Evolutionary conservation across 192 early-diverging fungal genomes (phyloP).

Genomic region (Rhizophagus sp.): DNA sequence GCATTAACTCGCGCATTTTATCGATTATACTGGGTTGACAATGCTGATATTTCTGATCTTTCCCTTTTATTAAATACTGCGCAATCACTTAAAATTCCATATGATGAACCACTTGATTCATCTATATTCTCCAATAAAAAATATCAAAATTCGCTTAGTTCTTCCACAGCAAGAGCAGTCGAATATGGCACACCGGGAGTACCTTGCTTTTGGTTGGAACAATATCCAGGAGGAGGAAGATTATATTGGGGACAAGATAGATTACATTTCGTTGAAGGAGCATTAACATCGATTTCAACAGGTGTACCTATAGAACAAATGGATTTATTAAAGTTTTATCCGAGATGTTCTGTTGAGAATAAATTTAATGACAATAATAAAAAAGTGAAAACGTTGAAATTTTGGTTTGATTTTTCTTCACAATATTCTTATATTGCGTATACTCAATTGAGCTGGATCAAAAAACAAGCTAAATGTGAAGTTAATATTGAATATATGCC

Average conservation of each 20-base stretch:
- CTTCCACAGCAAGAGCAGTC: not conserved
- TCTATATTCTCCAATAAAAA: constrained; percentile 19
- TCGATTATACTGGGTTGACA: no score
- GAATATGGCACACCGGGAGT: constrained; percentile 31
- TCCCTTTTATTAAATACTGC: constrained; percentile 9
- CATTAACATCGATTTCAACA: not conserved
- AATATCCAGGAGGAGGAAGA: not conserved
- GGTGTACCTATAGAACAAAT: constrained; percentile 21
- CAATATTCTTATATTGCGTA: constrained; percentile 31
- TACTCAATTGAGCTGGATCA: constrained; percentile 27
- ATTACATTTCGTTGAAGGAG: constrained; percentile 31
- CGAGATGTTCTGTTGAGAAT: not conserved
- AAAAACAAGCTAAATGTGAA: constrained; percentile 9
- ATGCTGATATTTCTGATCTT: not conserved
- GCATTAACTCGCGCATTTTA: no score
- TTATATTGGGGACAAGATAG: constrained; percentile 36
- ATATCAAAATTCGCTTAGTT: constrained; percentile 25
- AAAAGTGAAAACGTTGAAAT: constrained; percentile 2
- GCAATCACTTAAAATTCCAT: constrained; percentile 24
- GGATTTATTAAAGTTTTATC: constrained; percentile 1
- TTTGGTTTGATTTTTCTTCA: constrained; percentile 34
- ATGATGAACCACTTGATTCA: not conserved
- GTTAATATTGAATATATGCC: constrained; percentile 32
- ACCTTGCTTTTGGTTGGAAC: constrained; percentile 20
- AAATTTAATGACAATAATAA: not conserved